These are phyloP conservation scores for Cercospora beticola DNA, from an alignment of 2,329 filamentous ascomycete species.

Conservation along the genomic window DNA sequence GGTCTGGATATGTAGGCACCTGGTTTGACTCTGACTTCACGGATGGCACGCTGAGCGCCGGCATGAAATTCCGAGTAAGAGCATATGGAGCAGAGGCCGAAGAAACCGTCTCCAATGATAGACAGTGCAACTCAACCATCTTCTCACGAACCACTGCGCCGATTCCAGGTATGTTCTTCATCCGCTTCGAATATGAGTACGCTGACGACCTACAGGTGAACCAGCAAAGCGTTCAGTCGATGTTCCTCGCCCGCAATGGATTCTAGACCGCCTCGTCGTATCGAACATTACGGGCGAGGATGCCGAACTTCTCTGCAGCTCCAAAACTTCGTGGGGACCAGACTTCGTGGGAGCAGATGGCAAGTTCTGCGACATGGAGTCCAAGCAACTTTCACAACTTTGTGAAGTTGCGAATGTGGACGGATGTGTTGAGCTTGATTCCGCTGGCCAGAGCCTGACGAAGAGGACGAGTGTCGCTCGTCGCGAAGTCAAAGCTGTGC, in stretches of 20 bases:
- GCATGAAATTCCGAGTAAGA: neutral
- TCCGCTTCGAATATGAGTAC: fast-evolving
- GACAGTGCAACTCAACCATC: neutral
- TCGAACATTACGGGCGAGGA: neutral
- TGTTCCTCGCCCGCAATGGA: neutral
- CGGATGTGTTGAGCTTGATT: neutral
- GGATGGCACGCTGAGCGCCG: neutral
- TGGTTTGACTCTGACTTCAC: neutral
- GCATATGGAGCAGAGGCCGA: neutral
- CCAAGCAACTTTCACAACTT: neutral
- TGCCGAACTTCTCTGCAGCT: neutral
- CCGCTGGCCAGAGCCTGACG: neutral
- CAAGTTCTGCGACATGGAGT: neutral
- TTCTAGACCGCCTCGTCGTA: neutral
- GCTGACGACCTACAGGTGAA: neutral
- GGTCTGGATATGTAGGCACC: neutral
- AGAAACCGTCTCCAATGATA: neutral
- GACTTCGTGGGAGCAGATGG: neutral
- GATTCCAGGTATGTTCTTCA: neutral
- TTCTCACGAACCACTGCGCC: neutral
- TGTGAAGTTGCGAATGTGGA: neutral
- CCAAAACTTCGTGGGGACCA: neutral
- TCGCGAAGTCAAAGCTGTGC: neutral
- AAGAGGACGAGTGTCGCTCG: neutral
- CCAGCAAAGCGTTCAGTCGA: neutral